Conservation (phyloP, 306 rosid genomes). For the Citrullus amarus region DNA sequence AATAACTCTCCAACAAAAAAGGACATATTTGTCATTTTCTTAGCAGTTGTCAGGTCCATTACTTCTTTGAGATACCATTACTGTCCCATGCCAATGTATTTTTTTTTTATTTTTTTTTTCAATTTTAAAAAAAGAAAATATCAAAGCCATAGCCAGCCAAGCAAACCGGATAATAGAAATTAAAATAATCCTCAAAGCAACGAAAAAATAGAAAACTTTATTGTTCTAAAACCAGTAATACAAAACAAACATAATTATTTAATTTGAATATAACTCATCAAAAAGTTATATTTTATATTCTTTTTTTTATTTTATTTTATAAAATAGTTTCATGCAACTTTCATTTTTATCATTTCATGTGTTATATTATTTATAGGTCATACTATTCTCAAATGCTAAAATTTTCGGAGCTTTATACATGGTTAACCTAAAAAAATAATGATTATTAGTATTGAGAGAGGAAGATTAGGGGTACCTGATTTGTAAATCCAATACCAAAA, state of each 20-base stretch:
- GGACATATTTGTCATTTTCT: background rate
- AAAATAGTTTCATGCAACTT: too few species aligned
- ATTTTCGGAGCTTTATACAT: too few species aligned
- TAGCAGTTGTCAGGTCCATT: background rate
- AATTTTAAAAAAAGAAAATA: background rate
- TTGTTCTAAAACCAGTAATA: too few species aligned
- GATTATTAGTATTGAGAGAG: too few species aligned
- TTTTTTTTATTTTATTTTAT: too few species aligned
- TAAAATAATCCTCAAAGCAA: background rate
- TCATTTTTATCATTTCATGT: too few species aligned
- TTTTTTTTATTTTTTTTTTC: background rate
- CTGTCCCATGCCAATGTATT: background rate
- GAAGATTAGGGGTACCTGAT: slow-evolving; percentile 48
- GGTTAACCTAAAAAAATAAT: too few species aligned
- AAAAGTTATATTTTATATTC: too few species aligned
- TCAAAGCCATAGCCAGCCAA: slow-evolving; percentile 6
- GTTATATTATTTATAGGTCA: too few species aligned
- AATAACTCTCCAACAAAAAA: background rate
- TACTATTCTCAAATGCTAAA: too few species aligned
- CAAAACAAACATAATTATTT: too few species aligned
- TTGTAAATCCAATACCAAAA: slow-evolving; percentile 83
- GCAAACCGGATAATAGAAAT: background rate
- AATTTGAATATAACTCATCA: too few species aligned
- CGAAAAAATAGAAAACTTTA: background rate
- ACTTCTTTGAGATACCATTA: background rate